phyloP scores from a whole-genome alignment of 257 asterid genomes.

The Gynochthodes officinalis region DNA sequence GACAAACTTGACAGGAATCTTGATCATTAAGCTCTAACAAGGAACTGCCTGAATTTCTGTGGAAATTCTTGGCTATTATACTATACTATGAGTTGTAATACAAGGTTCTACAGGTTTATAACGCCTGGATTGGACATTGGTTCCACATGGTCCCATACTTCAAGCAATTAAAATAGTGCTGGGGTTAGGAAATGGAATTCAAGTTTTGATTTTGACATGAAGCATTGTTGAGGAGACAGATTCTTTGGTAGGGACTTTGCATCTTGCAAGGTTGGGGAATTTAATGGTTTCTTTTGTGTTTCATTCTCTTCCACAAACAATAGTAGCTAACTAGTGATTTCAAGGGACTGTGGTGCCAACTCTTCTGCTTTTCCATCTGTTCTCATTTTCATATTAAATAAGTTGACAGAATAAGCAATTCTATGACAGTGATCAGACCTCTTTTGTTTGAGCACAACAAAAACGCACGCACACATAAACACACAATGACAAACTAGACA shows the following conservation, averaged over 20 bases:
- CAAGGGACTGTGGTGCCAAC: background rate
- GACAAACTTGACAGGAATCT: background rate
- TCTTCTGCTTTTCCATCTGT: background rate
- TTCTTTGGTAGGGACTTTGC: too few relatives aligned
- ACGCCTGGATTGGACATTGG: background rate
- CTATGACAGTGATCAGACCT: background rate
- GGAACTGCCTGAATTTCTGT: background rate
- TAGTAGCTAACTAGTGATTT: background rate
- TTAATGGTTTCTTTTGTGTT: background rate
- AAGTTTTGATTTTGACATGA: background rate
- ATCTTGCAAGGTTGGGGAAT: background rate
- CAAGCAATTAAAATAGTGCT: background rate
- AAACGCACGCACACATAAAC: background rate
- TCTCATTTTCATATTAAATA: background rate
- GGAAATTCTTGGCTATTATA: background rate
- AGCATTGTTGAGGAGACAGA: too few relatives aligned
- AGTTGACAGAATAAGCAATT: background rate
- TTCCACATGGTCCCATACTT: background rate
- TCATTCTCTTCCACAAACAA: background rate
- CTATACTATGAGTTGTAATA: background rate
- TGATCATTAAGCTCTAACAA: background rate
- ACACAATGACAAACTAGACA: background rate
- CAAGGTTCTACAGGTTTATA: background rate
- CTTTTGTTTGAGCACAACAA: background rate
- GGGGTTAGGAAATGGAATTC: background rate